Conservation (phyloP, 352 stramenopile genomes). For the Phytophthora idaei region DNA sequence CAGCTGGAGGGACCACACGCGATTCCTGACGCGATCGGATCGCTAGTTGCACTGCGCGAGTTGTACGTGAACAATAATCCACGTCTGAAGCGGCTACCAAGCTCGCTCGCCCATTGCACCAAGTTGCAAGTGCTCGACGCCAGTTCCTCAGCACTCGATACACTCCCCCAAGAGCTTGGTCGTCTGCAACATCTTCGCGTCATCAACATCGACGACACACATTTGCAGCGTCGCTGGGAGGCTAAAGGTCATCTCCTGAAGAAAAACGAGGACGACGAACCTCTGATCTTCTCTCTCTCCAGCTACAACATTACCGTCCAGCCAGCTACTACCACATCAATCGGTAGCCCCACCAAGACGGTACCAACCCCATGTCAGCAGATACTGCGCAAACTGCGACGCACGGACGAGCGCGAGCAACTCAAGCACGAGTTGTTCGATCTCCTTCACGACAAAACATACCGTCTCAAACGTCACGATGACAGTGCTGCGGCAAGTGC, state of each 20-base stretch:
- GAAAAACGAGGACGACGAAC: conserved; percentile 25
- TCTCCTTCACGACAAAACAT: conserved; percentile 59
- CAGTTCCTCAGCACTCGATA: conserved; percentile 62
- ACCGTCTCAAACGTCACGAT: conserved; percentile 59
- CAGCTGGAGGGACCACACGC: conserved; percentile 42
- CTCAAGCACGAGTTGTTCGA: conserved; percentile 68
- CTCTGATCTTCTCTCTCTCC: conserved; percentile 13
- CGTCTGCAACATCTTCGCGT: conserved; percentile 61
- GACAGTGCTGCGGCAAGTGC: conserved; percentile 16
- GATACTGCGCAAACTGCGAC: conserved; percentile 58
- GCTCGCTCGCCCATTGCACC: conserved; percentile 60
- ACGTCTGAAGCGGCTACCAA: conserved; percentile 53
- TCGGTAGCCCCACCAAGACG: conserved; percentile 1
- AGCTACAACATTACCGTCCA: conserved; percentile 13
- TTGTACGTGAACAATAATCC: conserved; percentile 90
- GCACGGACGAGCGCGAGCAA: conserved; percentile 65
- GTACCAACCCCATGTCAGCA: conserved; percentile 45
- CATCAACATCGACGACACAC: conserved; percentile 78
- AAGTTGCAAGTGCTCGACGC: conserved; percentile 79
- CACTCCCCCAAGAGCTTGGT: conserved; percentile 73
- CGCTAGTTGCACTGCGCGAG: conserved; percentile 64
- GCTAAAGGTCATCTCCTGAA: conserved; percentile 56
- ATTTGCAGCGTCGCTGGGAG: conserved; percentile 63
- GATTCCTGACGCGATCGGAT: conserved; percentile 62
- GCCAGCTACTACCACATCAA: conserved; percentile 6